Base-by-base conservation (phyloP, 371 early-diverging fungal genomes). In the Saksenaea oblongispora region DNA sequence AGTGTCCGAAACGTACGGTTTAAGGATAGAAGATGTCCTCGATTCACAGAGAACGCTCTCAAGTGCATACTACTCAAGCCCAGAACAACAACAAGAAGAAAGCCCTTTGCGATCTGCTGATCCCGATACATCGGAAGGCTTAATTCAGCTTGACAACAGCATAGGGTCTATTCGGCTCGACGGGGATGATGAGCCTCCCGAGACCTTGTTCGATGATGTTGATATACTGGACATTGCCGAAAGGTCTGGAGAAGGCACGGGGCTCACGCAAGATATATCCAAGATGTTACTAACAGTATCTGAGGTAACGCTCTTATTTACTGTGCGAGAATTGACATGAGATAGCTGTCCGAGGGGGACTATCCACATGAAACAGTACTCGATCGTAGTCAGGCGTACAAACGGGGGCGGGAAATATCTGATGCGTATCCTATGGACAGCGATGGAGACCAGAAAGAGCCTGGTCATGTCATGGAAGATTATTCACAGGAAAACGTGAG, bases 181-280 rank as follows among this genome's bases (percentile, higher is more conserved):
- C n/a, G 41, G 31, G 7, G 61, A 35, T 17, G 41, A 42, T 5
- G 61, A 35, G 18, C 54, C 36, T 35, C 54, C 51, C 14, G 27
- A 39, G 28, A 27, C 41, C 34, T 15, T 26, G 39, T 34, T 13
- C 31, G n/a, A 53, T 22, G 42, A 24, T 2, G 18, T 41, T 5
- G 42, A 41, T 41, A 41, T 41, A 17, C 14, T 41, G 2, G 7
- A n/a, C n/a, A 41, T 41, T 17, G 18, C 42, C 0, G 35, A 34
- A 3, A 54, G 54, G 27, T 24, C 17, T 18, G 59, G 54, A 9
- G 55, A 54, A 18, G 34, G 56, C 39, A 66, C 66, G 1, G 66
- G 62, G 1, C 54, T 66, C 31, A 66, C 66, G 7, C 34, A 56
- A 22, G 62, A 61, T 41, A 66, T 66, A 28, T 66, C 66, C 31